phyloP scores from a whole-genome alignment of 768 basidiomycete genomes.

The Podaxis mareebaensis region DNA sequence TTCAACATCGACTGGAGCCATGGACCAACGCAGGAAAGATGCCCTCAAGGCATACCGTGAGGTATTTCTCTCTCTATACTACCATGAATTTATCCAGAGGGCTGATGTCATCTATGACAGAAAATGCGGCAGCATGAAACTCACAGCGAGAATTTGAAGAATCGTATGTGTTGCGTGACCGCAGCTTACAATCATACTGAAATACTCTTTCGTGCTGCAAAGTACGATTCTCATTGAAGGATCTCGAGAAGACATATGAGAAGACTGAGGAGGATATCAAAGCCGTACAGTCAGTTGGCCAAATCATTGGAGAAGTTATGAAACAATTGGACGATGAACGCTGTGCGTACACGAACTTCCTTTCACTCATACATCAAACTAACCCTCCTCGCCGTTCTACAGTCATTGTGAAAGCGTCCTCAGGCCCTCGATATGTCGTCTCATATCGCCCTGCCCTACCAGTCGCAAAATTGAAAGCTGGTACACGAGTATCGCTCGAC shows the following conservation, averaged over 20 bases:
- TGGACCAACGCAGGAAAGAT: conserved; percentile 74
- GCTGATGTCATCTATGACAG: conserved; percentile 40
- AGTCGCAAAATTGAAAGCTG: conserved; percentile 88
- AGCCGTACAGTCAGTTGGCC: conserved; percentile 97
- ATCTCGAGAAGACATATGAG: conserved; percentile 84
- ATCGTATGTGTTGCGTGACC: conserved; percentile 54
- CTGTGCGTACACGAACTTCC: conserved; percentile 55
- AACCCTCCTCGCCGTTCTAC: not conserved
- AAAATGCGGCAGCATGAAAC: conserved; percentile 94
- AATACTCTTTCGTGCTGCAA: not conserved
- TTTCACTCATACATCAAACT: not conserved
- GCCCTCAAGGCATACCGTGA: conserved; percentile 79
- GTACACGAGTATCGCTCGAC: conserved; percentile 94
- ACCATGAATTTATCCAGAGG: not conserved
- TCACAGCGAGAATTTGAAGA: conserved; percentile 87
- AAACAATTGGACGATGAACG: conserved; percentile 98
- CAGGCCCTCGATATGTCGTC: conserved; percentile 97
- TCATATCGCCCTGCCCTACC: conserved; percentile 94
- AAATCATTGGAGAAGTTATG: conserved; percentile 99
- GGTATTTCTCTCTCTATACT: conserved; percentile 34
- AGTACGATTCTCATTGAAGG: conserved; percentile 93
- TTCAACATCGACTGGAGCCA: conserved; percentile 57
- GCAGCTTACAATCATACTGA: not conserved
- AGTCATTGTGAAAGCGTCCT: conserved; percentile 99
- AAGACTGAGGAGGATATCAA: conserved; percentile 99